Base-by-base conservation (phyloP, 192 early-diverging fungal genomes). In the Entomortierella chlamydospora region DNA sequence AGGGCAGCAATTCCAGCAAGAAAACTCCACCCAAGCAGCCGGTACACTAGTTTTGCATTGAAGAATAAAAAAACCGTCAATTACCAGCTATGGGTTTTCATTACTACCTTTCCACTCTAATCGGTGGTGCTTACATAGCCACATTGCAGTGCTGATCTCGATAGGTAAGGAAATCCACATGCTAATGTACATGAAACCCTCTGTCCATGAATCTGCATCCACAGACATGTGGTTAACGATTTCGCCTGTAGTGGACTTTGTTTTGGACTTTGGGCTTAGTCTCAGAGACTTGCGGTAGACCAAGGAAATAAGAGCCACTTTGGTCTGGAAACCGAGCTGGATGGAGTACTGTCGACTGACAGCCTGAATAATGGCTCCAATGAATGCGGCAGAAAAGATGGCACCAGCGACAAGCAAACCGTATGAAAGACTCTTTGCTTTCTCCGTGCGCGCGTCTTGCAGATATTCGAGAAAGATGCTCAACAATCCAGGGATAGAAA, bases 211-310 rank as follows among this genome's bases (percentile, higher is more conserved):
- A 41, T 68, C 60, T 0, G 73, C 73, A 64, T 77, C 73, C 6
- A 77, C 66, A 8, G 59, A 63, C 73, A 77, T 77, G 45, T 68
- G 64, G 37, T 77, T 68, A 15, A 62, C 56, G 7, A 77, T 77
- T 43, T 77, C 73, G 5, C 73, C 73, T n/a, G 73, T 51, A 0
- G 65, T 77, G 6, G 64, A 68, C 45, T 62, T 63, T 33, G 29
- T 42, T 41, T 49, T 68, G 17, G 72, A 53, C n/a, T 18, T 50
- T 0, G 89, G 93, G 23, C 93, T 94, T 31, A 98, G 87, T 3
- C 81, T 52, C 53, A 98, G 79, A 6, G 93, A 78, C 82, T 97
- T 98, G 31, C 84, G 84, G 74, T 96, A 97, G 37, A 97, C 89
- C 49, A 92, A 89, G 0, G 93, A 85, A 11, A 88, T 87, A 39